Base-by-base conservation (phyloP, 2,329 filamentous ascomycete species). In the Arthrobotrys sphaeroides region DNA sequence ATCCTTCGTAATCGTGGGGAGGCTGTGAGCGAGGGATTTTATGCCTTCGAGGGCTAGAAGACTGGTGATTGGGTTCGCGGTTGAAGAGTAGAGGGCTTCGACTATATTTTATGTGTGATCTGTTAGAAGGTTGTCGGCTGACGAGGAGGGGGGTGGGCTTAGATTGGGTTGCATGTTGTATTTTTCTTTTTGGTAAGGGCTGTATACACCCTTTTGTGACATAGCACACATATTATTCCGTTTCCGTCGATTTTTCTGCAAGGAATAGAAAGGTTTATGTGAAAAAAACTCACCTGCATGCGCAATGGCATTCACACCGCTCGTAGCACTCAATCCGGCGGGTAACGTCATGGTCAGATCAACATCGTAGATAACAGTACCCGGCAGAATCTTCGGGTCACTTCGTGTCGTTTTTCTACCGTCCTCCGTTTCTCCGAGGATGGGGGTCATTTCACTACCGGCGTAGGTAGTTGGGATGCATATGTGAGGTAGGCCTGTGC, bases 261-360 rank as follows among this genome's bases (percentile, higher is more conserved):
- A 24, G 20, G 28, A 24, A 38, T 38, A 42, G n/a, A 60, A 26
- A 40, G n/a, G n/a, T n/a, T n/a, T 33, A 59, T n/a, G 53, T 3
- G 10, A 49, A 16, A 33, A n/a, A 5, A 9, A 47, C 68, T 55
- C 24, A 75, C 64, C 57, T 43, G 88, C 85, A 81, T 90, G 89
- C 1, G 89, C 88, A 81, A 90, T 88, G 0, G 89, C 88, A 79
- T 90, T 90, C 53, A 90, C 84, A 49, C 88, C 88, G 70, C 87
- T 89, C 0, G 85, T 88, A 1, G 85, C 84, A 77, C 84, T 87
- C 80, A 88, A 82, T 0, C 80, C 81, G 1, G 81, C 79, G 0
- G 88, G 88, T 22, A 90, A 82, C 0, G 85, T 87, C 84, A 88
- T 84, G 0, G 88, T 90, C 65, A 90, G 81, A 78, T 89, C 85